phyloP scores from a whole-genome alignment of 192 early-diverging fungal genomes.

The Hyaloraphidium curvatum region DNA sequence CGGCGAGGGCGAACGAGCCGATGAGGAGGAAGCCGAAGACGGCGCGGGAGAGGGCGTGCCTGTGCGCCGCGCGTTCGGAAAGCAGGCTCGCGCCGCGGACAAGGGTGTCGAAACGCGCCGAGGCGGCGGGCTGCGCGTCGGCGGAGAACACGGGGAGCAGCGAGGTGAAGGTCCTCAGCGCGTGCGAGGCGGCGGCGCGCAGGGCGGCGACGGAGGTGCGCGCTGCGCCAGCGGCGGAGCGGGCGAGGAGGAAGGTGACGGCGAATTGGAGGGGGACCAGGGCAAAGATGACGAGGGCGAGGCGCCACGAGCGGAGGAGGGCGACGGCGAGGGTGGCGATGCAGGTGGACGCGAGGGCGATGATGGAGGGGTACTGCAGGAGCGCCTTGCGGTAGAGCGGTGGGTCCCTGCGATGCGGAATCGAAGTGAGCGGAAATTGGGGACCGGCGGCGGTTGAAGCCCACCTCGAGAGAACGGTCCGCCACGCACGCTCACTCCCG shows the following conservation, averaged over 20 bases:
- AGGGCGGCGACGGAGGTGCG: neutral
- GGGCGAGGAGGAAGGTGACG: neutral
- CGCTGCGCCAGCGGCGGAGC: neutral
- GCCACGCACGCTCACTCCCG: too few relatives aligned
- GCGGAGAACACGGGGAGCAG: too few relatives aligned
- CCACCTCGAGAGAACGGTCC: too few relatives aligned
- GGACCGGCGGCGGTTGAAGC: too few relatives aligned
- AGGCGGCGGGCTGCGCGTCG: too few relatives aligned
- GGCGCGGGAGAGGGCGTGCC: neutral
- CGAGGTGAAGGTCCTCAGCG: too few relatives aligned
- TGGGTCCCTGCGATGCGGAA: too few relatives aligned
- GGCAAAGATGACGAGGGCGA: neutral
- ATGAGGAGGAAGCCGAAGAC: neutral
- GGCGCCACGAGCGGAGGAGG: neutral
- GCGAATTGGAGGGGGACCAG: neutral
- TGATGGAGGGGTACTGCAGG: neutral
- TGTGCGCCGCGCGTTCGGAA: constrained; percentile 3
- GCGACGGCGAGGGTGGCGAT: neutral
- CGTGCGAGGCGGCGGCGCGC: neutral
- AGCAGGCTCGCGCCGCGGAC: too few relatives aligned
- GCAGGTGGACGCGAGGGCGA: neutral
- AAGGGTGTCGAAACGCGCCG: too few relatives aligned
- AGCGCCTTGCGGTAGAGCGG: too few relatives aligned
- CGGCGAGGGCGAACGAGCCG: neutral
- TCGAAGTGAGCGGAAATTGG: too few relatives aligned